phyloP scores from a whole-genome alignment of 2,329 filamentous ascomycete species.

The Emmonsiellopsis sp. region DNA sequence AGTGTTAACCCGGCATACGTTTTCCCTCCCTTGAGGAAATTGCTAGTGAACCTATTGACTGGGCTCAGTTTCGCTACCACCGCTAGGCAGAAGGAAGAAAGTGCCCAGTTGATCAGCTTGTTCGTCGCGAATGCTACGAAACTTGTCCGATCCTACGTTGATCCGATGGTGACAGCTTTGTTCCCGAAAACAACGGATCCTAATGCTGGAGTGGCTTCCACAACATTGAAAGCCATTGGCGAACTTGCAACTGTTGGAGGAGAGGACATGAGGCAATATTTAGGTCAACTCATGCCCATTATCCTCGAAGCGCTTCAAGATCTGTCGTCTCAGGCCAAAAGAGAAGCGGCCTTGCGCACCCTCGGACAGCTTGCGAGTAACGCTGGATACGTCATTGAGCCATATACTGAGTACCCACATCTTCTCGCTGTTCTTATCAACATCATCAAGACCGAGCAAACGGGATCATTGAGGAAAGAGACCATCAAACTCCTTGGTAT shows the following conservation, averaged over 20 bases:
- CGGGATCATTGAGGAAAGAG: slow-evolving; percentile 76
- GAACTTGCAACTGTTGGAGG: slow-evolving; percentile 91
- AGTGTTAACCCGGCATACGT: slow-evolving; percentile 93
- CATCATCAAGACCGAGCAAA: slow-evolving; percentile 88
- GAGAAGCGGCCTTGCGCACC: slow-evolving; percentile 82
- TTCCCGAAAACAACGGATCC: slow-evolving; percentile 76
- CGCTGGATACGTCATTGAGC: slow-evolving; percentile 93
- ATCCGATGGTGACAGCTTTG: slow-evolving; percentile 91
- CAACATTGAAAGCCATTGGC: slow-evolving; percentile 89
- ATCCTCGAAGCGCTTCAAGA: slow-evolving; percentile 92
- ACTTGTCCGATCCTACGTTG: slow-evolving; percentile 91
- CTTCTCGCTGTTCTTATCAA: slow-evolving; percentile 85
- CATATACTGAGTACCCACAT: slow-evolving; percentile 90
- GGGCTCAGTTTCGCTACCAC: slow-evolving; percentile 96
- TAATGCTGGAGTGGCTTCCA: slow-evolving; percentile 82
- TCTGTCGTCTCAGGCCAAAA: slow-evolving; percentile 79
- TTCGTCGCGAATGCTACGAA: slow-evolving; percentile 88
- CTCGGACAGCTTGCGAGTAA: slow-evolving; percentile 90
- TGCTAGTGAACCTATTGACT: slow-evolving; percentile 89
- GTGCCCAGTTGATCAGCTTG: slow-evolving; percentile 82
- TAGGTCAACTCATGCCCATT: slow-evolving; percentile 86
- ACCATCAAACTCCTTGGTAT: slow-evolving; percentile 97
- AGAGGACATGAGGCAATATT: slow-evolving; percentile 86
- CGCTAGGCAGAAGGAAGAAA: slow-evolving; percentile 90
- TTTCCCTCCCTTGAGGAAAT: slow-evolving; percentile 88